Evolutionary conservation across 257 asterid species (phyloP), one percentile per base, ranked within the genome.

Genomic region (Penstemon barbatus): DNA sequence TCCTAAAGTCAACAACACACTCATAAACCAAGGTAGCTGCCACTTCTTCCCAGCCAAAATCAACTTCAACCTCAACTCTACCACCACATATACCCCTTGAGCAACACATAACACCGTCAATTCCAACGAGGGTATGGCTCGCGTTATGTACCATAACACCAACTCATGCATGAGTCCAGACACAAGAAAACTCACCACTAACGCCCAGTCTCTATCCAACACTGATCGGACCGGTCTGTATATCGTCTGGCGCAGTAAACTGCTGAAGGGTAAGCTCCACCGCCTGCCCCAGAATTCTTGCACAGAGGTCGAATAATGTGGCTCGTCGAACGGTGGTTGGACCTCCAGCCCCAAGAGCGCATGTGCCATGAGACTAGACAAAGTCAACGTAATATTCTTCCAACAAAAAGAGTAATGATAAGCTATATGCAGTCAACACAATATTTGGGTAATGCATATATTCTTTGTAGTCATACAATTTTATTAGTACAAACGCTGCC

Each of bases 141-240:
- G 80, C 2, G 71, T 71, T 9, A 82, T 56, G 64, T 80, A 80
- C 75, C 85, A 85, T 4, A 80, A 74, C 43, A 83, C 8, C 0
- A 89, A 79, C 78, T 89, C 96, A 45, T 89, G 96, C 89, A 83
- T 77, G 4, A 89, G 52, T 0, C 95, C 95, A 0, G 92, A 89
- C 5, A 89, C 89, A 0, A 76, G 37, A 38, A 89, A 89, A 4
- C 92, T 10, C 7, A 86, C 78, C 65, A 78, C 0, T 36, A 85
- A 80, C 3, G 82, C 86, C 80, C 57, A 46, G 0, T 74, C 68
- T 4, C 80, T 38, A 7, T 87, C 83, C 15, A 79, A 3, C 13
- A 40, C 13, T 44, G 19, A 13, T 61, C 82, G 57, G 1, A 82
- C 82, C 38, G 97, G 97, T 39, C 13, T 45, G 83, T 79, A 87